Evolutionary conservation across 768 basidiomycete species (phyloP).

Genomic region (Lactarius akahatsu): DNA sequence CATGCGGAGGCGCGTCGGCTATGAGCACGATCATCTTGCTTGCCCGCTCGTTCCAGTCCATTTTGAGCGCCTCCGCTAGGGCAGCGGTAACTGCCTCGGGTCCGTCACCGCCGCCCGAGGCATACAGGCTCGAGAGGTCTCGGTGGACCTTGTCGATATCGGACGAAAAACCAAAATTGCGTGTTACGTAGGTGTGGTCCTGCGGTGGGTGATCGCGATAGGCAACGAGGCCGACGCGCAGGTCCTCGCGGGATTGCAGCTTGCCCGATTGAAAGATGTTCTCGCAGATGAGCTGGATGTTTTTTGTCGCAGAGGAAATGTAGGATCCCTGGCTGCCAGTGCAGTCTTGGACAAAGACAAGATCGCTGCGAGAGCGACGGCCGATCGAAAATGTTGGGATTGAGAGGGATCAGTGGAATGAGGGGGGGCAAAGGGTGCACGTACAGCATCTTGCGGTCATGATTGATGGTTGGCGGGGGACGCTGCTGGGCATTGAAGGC

Average conservation of each 20-base stretch:
- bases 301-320: constrained; percentile 92
- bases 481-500: constrained; percentile 37
- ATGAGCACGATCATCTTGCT: constrained; percentile 97
- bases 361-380: constrained; percentile 54
- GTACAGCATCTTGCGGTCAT: constrained; percentile 71
- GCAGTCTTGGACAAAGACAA: constrained; percentile 95
- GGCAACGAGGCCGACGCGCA: constrained; percentile 89
- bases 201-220: constrained; percentile 98
- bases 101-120: constrained; percentile 90
- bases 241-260: constrained; percentile 82
- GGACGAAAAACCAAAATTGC: constrained; percentile 92
- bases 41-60: constrained; percentile 87
- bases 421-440: constrained; percentile 35
- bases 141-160: constrained; percentile 86
- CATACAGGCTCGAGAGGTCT: constrained; percentile 80
- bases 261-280: constrained; percentile 94
- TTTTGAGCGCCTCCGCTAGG: constrained; percentile 77
- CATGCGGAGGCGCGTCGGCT: constrained; percentile 97
- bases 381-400: constrained; percentile 4
- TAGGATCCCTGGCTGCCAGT: constrained; percentile 90
- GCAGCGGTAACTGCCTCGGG: constrained; percentile 97
- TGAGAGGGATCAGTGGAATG: constrained; percentile 4
- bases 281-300: constrained; percentile 93
- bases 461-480: constrained; percentile 39
- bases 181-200: constrained; percentile 91